Evolutionary conservation across 2,329 filamentous ascomycete species (phyloP).

Genomic region (Fusarium scirpi): DNA sequence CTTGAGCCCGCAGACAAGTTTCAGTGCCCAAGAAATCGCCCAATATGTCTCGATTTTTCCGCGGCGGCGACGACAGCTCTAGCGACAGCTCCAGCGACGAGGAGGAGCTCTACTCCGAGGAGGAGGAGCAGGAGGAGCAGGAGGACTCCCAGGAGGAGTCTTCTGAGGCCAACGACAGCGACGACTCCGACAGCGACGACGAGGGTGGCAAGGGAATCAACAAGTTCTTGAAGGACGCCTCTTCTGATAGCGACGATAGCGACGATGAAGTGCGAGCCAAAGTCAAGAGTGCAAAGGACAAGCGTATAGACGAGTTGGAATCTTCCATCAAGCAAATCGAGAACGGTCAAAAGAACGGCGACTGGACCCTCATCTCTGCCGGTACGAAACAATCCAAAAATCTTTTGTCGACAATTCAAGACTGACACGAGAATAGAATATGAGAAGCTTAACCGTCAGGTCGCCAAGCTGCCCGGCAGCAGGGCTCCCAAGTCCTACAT

Average conservation of each 20-base stretch:
- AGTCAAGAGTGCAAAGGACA: constrained; percentile 98
- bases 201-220: constrained; percentile 78
- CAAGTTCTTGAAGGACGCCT: constrained; percentile 84
- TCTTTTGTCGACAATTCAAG: not conserved
- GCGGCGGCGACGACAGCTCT: constrained; percentile 90
- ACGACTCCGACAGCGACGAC: constrained; percentile 67
- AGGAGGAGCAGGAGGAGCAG: constrained; percentile 62
- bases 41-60: constrained; percentile 97
- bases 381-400: constrained; percentile 63
- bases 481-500: constrained; percentile 92
- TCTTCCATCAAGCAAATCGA: constrained; percentile 90
- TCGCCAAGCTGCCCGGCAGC: constrained; percentile 80
- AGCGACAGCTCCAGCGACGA: constrained; percentile 96
- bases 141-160: constrained; percentile 59
- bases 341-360: constrained; percentile 96
- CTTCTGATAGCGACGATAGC: constrained; percentile 83
- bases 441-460: constrained; percentile 92
- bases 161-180: constrained; percentile 63
- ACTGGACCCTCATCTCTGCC: constrained; percentile 92
- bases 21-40: constrained; percentile 49
- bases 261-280: constrained; percentile 87
- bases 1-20: constrained; percentile 49
- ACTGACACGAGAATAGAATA: constrained; percentile 71
- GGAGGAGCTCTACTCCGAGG: constrained; percentile 85
- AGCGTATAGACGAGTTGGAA: constrained; percentile 94